Evolutionary conservation across 495 filamentous ascomycete genomes (phyloP).

Genomic region (Chaetomium tenue): DNA sequence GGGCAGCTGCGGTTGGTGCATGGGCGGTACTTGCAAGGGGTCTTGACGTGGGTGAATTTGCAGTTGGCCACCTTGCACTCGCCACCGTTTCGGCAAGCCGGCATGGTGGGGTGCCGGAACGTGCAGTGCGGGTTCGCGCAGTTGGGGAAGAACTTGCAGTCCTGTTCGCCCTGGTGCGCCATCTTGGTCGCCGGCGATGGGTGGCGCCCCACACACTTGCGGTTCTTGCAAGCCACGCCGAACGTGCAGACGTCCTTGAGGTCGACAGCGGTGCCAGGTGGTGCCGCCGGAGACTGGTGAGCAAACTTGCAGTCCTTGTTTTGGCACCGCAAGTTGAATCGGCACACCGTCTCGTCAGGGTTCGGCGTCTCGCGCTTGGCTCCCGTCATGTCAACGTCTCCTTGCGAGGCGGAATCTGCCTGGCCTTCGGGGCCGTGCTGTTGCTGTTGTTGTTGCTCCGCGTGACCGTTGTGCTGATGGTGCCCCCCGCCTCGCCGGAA

Average conservation of each 20-base stretch:
- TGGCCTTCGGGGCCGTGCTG: constrained; percentile 30
- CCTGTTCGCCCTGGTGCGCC: constrained; percentile 73
- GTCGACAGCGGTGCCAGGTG: constrained; percentile 72
- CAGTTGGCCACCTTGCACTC: constrained; percentile 82
- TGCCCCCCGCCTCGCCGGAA: constrained; percentile 41
- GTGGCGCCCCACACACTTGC: constrained; percentile 87
- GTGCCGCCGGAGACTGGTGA: constrained; percentile 90
- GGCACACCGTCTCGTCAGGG: constrained; percentile 68
- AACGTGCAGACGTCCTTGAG: constrained; percentile 76
- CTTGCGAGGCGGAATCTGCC: constrained; percentile 32
- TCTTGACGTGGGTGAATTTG: constrained; percentile 82
- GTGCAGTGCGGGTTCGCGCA: constrained; percentile 84
- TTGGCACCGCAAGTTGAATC: constrained; percentile 82
- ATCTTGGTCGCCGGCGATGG: constrained; percentile 82
- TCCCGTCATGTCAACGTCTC: constrained; percentile 53
- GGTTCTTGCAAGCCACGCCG: constrained; percentile 89
- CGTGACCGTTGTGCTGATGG: constrained; percentile 36
- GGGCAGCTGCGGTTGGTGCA: constrained; percentile 81
- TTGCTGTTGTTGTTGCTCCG: constrained; percentile 28
- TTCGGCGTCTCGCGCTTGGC: constrained; percentile 47
- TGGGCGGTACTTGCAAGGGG: constrained; percentile 85
- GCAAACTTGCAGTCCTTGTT: constrained; percentile 88
- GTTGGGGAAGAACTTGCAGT: constrained; percentile 94
- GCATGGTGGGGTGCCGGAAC: constrained; percentile 79
- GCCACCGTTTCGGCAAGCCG: constrained; percentile 85